Percentiles rank a stretch among this genome's conserved stretches.
Evolutionary conservation across 805 yeast genomes (phyloP).

Genomic region (Candida peoriensis): DNA sequence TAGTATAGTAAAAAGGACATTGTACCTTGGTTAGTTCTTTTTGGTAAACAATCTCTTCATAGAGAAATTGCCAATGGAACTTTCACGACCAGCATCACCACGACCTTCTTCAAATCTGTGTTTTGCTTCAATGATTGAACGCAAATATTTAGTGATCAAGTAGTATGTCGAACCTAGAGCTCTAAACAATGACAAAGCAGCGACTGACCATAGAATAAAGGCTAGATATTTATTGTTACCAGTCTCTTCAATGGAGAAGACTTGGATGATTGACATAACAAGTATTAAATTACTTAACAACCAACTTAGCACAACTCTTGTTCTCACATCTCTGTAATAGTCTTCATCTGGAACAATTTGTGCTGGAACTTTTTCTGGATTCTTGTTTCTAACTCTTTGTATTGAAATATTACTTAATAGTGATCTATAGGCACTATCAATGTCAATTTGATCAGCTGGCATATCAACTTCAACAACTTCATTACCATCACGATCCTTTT

Average conservation of each 20-base stretch:
- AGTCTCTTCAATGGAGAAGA: slow-evolving; percentile 63
- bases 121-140: slow-evolving; percentile 34
- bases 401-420: slow-evolving; percentile 69
- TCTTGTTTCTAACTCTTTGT: slow-evolving; percentile 54
- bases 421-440: slow-evolving; percentile 77
- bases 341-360: slow-evolving; percentile 53
- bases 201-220: slow-evolving; percentile 89
- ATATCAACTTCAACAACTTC: slow-evolving; percentile 77
- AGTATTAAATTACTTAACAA: slow-evolving; percentile 74
- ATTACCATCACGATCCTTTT: slow-evolving; percentile 65
- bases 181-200: slow-evolving; percentile 74
- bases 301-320: slow-evolving; percentile 96
- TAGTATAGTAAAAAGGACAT: too few relatives aligned
- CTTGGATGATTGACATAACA: slow-evolving; percentile 84
- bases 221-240: slow-evolving; percentile 70
- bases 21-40: too few relatives aligned
- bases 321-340: slow-evolving; percentile 90
- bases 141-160: slow-evolving; percentile 39
- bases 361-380: slow-evolving; percentile 37
- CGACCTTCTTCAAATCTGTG: slow-evolving; percentile 31
- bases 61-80: slow-evolving; percentile 9
- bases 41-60: slow-evolving; percentile 13
- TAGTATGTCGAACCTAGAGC: slow-evolving; percentile 77
- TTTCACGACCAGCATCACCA: background rate
- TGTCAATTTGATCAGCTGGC: slow-evolving; percentile 63